These are phyloP conservation scores for Santalum album DNA, from an alignment of 164 flowering plant species.

Conservation along the genomic window DNA sequence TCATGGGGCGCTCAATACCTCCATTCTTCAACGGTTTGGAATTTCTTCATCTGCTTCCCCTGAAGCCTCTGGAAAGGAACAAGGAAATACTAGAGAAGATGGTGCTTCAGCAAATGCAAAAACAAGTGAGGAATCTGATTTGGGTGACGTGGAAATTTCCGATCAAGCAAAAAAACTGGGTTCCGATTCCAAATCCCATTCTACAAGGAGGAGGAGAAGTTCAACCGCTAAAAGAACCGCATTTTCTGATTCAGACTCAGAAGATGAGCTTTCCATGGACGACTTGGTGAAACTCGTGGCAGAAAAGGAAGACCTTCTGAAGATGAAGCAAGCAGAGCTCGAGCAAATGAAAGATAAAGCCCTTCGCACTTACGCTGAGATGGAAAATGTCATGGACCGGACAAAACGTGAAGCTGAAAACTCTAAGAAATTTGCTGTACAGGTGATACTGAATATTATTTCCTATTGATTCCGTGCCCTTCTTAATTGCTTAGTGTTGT, in stretches of 20 bases:
- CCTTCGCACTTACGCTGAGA: slow-evolving; percentile 70
- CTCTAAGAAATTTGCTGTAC: slow-evolving; percentile 79
- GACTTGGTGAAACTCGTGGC: slow-evolving; percentile 66
- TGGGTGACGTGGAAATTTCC: slow-evolving; percentile 7
- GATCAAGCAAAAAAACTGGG: slow-evolving; percentile 34
- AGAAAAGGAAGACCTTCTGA: slow-evolving; percentile 68
- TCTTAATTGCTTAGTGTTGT: not conserved
- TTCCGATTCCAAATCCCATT: slow-evolving; percentile 22
- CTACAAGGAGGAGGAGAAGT: slow-evolving; percentile 26
- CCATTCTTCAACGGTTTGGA: slow-evolving; percentile 33
- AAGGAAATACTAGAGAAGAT: slow-evolving; percentile 15
- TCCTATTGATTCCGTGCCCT: not conserved
- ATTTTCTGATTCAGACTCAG: slow-evolving; percentile 70
- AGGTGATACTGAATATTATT: slow-evolving; percentile 44
- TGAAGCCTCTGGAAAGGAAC: slow-evolving; percentile 42
- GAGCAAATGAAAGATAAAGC: slow-evolving; percentile 64
- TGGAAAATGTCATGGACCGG: slow-evolving; percentile 78
- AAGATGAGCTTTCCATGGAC: slow-evolving; percentile 51
- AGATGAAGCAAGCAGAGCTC: slow-evolving; percentile 50
- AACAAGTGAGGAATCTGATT: too few species aligned
- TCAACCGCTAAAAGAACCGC: slow-evolving; percentile 32
- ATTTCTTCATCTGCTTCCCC: slow-evolving; percentile 64
- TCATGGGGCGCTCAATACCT: slow-evolving; percentile 14
- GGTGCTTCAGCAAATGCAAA: slow-evolving; percentile 13
- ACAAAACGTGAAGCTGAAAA: slow-evolving; percentile 80